Conservation (phyloP, 352 stramenopile genomes). For the Phytophthora tentaculata region DNA sequence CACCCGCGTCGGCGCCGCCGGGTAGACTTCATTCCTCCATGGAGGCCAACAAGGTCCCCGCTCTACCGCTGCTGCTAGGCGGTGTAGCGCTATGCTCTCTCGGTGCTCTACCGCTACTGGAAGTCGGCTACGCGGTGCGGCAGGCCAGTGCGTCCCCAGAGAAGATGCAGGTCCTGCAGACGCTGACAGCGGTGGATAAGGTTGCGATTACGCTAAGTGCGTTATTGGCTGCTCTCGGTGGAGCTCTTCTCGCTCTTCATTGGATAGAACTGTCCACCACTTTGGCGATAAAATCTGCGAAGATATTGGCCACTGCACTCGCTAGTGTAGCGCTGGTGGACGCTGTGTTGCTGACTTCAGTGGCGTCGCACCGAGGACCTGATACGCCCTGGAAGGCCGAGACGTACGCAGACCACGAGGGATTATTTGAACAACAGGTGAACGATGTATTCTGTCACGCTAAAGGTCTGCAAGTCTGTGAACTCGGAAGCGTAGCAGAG, state of each 20-base stretch:
- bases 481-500: conserved; percentile 44
- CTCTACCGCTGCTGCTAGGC: conserved; percentile 19
- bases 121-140: conserved; percentile 26
- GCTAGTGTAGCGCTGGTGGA: conserved; percentile 22
- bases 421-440: conserved; percentile 40
- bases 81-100: conserved; percentile 34
- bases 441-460: conserved; percentile 61
- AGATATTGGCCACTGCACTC: conserved; percentile 18
- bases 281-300: conserved; percentile 12
- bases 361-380: conserved; percentile 20
- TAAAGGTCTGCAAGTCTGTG: conserved; percentile 50
- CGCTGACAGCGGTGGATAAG: conserved; percentile 38
- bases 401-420: conserved; percentile 32
- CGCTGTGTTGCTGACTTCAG: conserved; percentile 23
- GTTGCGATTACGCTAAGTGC: conserved; percentile 29
- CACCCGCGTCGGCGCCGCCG: conserved; percentile 12
- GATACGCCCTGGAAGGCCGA: conserved; percentile 41
- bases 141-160: conserved; percentile 3
- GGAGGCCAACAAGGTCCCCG: conserved; percentile 19
- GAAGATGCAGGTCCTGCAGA: conserved; percentile 23
- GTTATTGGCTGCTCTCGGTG: conserved; percentile 21
- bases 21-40: conserved; percentile 10
- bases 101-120: conserved; percentile 40
- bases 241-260: conserved; percentile 35
- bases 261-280: conserved; percentile 24